Base-by-base conservation (phyloP, 2,329 filamentous ascomycete species). In the Aspergillus thermomutatus region DNA sequence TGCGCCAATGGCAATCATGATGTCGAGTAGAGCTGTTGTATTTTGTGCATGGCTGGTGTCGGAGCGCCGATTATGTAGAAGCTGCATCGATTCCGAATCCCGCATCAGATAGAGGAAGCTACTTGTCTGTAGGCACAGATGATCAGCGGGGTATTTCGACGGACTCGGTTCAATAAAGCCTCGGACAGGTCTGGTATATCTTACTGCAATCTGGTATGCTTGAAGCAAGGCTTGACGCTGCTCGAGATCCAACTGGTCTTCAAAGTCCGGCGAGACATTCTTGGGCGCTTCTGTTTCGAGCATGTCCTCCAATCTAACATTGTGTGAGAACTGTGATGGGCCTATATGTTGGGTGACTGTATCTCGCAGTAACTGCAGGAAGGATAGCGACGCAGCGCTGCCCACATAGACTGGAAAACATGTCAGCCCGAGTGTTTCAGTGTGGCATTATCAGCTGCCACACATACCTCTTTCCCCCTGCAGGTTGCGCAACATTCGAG, bases 281-380 rank as follows among this genome's bases (percentile, higher is more conserved):
- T 70, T 67, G 4, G 68, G 70, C 7, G 69, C 66, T 43, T 80
- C 75, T 17, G 75, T 77, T 63, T 84, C 82, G 0, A 83, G 77
- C 79, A 84, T 83, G 37, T 75, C 77, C 52, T 82, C 78, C n/a
- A 75, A 77, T 43, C 76, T 76, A 21, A 77, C 72, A 61, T 77
- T 79, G 54, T 83, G 76, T 0, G 82, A 82, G 63, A 84, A 84
- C 17, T 77, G 75, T 0, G 81, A 83, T 1, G 81, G 80, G 0
- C 82, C 82, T 54, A 83, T 81, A 57, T 82, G 76, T 31, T 79
- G 77, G 9, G 77, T 77, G 26, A 72, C 67, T 1, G 66, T 60
- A 79, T 79, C 73, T 14, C 81, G 76, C 14, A 83, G 72, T 37
- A 83, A 75, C 55, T 84, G 81, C 1, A 85, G 68, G 56, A 85